Conservation (phyloP, 208 protist genomes). For the Naegleria gruberi region DNA sequence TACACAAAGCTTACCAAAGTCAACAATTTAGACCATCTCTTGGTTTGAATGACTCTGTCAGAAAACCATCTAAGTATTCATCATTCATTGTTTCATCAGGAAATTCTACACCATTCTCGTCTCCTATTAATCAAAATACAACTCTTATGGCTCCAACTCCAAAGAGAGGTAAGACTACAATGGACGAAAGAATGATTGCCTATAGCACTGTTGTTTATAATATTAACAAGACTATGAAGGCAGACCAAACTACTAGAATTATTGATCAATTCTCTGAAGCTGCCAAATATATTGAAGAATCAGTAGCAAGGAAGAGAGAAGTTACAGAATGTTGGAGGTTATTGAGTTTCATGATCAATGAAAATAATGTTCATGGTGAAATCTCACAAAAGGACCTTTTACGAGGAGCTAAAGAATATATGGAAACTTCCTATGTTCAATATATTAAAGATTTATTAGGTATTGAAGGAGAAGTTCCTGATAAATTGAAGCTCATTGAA, state of each 20-base stretch:
- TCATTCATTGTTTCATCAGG: not conserved
- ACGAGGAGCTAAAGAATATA: not conserved
- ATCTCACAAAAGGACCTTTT: not conserved
- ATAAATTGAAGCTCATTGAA: not conserved
- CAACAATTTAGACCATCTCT: not conserved
- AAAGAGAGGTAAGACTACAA: not conserved
- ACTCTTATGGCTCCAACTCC: not conserved
- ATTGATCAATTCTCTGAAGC: not conserved
- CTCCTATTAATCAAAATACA: not conserved
- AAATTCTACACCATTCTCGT: not conserved
- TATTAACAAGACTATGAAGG: not conserved
- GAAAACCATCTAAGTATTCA: not conserved
- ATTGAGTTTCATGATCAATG: not conserved
- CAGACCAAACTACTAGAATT: not conserved
- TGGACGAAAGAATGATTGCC: not conserved
- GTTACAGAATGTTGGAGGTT: constrained; percentile 14
- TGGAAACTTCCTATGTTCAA: not conserved
- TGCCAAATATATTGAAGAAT: not conserved
- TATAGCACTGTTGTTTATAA: not conserved
- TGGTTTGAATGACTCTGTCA: not conserved
- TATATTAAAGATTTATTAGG: not conserved
- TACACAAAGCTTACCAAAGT: not conserved
- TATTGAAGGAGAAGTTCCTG: not conserved
- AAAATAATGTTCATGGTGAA: not conserved
- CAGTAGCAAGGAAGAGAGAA: not conserved